phyloP scores from a whole-genome alignment of 2,329 filamentous ascomycete species.

The Phoma sp. region DNA sequence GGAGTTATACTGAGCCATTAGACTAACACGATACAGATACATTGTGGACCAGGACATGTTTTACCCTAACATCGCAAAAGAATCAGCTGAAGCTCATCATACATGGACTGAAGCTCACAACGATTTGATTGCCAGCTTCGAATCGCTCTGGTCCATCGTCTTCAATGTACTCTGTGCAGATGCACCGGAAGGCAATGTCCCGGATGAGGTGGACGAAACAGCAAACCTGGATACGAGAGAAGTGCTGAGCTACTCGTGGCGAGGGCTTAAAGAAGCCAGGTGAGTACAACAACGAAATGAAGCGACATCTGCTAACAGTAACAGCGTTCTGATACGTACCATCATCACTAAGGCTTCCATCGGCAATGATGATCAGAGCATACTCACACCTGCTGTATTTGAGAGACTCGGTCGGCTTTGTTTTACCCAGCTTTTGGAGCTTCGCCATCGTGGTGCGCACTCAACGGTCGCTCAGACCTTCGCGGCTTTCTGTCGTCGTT shows the following conservation, averaged over 20 bases:
- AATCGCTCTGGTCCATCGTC: slow-evolving; percentile 78
- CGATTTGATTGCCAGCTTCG: slow-evolving; percentile 67
- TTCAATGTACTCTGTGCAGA: slow-evolving; percentile 85
- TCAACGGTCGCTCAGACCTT: slow-evolving; percentile 93
- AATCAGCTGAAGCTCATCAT: slow-evolving; percentile 15
- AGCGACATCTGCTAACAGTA: background rate
- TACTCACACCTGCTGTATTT: slow-evolving; percentile 60
- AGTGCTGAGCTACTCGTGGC: slow-evolving; percentile 91
- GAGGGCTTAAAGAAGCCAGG: slow-evolving; percentile 94
- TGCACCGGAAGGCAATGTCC: slow-evolving; percentile 88
- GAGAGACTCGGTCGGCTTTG: slow-evolving; percentile 73
- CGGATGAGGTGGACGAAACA: slow-evolving; percentile 75
- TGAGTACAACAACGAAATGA: slow-evolving; percentile 50
- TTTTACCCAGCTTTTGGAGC: slow-evolving; percentile 80
- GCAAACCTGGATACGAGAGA: slow-evolving; percentile 84
- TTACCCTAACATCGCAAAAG: slow-evolving; percentile 26
- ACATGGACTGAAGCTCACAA: slow-evolving; percentile 56
- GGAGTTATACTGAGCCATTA: background rate
- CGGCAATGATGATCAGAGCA: slow-evolving; percentile 24
- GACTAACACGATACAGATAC: slow-evolving; percentile 47
- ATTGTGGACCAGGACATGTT: slow-evolving; percentile 56
- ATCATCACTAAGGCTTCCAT: slow-evolving; percentile 51
- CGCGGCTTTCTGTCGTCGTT: slow-evolving; percentile 76
- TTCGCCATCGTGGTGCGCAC: slow-evolving; percentile 91
- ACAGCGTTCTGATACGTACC: slow-evolving; percentile 72